These are phyloP conservation scores for Mycena latifolia DNA, from an alignment of 768 basidiomycete genomes.

Conservation along the genomic window DNA sequence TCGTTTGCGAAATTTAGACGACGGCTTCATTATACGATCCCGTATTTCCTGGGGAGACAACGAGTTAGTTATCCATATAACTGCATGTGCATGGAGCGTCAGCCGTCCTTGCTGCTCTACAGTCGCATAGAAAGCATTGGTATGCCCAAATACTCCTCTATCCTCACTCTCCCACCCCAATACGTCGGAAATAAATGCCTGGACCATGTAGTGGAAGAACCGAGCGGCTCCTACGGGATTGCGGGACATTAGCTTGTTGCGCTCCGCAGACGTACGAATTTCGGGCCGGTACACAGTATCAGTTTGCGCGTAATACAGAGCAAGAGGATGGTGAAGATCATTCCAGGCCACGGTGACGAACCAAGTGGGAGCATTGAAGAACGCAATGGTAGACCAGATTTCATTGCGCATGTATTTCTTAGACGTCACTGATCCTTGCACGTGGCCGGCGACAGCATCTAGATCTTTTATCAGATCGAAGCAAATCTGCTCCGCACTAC, in stretches of 20 bases:
- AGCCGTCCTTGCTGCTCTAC: constrained; percentile 45
- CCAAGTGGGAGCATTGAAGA: too few species aligned
- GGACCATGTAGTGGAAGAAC: constrained; percentile 37
- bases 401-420: too few species aligned
- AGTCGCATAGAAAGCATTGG: constrained; percentile 41
- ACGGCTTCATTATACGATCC: constrained; percentile 17
- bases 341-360: too few species aligned
- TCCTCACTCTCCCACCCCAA: constrained; percentile 2
- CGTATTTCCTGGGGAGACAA: constrained; percentile 35
- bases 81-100: constrained; percentile 42
- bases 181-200: constrained; percentile 34
- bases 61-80: constrained; percentile 39
- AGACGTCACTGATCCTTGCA: constrained; percentile 48
- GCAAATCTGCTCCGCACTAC: constrained; percentile 48
- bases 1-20: constrained; percentile 9
- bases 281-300: too few species aligned
- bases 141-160: too few species aligned
- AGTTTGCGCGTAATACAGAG: too few species aligned
- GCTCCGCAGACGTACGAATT: too few species aligned
- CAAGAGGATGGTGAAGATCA: too few species aligned
- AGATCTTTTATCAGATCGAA: constrained; percentile 50
- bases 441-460: constrained; percentile 48
- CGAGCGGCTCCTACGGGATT: constrained; percentile 34
- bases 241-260: background rate
- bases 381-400: too few species aligned